Conservation (phyloP, 495 filamentous ascomycete species). For the Amorphotheca resinae region DNA sequence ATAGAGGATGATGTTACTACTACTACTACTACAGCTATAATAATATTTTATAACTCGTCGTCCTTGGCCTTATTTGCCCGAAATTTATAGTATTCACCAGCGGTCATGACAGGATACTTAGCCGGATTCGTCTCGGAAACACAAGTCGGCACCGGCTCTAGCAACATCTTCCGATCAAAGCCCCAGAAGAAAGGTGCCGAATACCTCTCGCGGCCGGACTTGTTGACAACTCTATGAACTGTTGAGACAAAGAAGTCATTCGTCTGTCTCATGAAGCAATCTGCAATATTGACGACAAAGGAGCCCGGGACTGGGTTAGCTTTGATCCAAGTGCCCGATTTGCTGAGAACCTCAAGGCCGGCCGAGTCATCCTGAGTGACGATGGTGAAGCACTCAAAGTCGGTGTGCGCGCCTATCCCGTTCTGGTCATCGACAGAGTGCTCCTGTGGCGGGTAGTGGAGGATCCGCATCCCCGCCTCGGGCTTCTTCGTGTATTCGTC, state of each 20-base stretch:
- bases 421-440: background rate
- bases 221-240: conserved; percentile 29
- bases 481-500: background rate
- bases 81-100: background rate
- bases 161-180: background rate
- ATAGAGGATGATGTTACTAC: too few relatives aligned
- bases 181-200: conserved; percentile 32
- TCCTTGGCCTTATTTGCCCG: background rate
- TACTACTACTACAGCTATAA: too few relatives aligned
- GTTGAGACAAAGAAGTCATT: conserved; percentile 29
- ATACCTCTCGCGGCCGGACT: conserved; percentile 28
- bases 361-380: conserved; percentile 39
- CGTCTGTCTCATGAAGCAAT: conserved; percentile 41
- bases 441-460: conserved; percentile 1
- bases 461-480: background rate
- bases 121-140: conserved; percentile 5
- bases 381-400: conserved; percentile 44
- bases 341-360: conserved; percentile 37
- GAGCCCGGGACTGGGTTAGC: conserved; percentile 39
- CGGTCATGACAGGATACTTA: conserved; percentile 11
- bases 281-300: conserved; percentile 52
- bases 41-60: too few relatives aligned
- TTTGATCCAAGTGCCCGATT: conserved; percentile 37
- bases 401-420: conserved; percentile 43
- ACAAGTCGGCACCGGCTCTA: conserved; percentile 1